Evolutionary conservation across 164 flowering plant species (phyloP), one percentile per base, ranked within the genome.

Genomic region (Houttuynia cordata): DNA sequence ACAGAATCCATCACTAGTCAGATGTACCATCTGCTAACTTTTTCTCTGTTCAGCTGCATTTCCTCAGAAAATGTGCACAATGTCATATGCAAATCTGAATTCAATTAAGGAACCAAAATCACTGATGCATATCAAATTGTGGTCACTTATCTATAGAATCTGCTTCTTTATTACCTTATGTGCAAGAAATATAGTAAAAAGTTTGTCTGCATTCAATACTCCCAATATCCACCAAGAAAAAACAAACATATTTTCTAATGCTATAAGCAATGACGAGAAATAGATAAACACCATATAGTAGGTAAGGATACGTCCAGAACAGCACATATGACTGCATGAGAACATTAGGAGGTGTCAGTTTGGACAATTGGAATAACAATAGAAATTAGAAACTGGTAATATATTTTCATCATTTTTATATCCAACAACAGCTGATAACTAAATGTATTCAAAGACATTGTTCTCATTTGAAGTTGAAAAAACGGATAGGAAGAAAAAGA

Each of bases 291-390:
- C 56, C 22, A n/a, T 17, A n/a, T 8, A 18, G 56, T n/a, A 47
- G 47, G 19, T 57, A 78, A 90, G 96, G 97, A 91, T 91, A 91
- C 96, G 96, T 86, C 97, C 96, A 91, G 83, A 91, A 91, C 58
- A 91, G 83, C 89, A 91, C 97, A 64, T 86, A 91, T 13, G 97
- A 91, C 96, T 88, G 91, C 93, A 84, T 68, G 76, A 56, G n/a
- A 10, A 47, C 45, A 49, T 5, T 15, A 56, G 25, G 14, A 17
- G 17, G 22, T 30, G 55, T 47, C 14, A 34, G 47, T 13, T 24
- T 10, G 20, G 49, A 20, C 13, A 22, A 19, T 51, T 20, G 24
- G 6, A 24, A 12, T 30, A 19, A 20, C 19, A 19, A 61, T n/a
- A n/a, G 42, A 45, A 22, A 61, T 18, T 10, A 47, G 47, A 2